phyloP scores from a whole-genome alignment of 2,329 filamentous ascomycete genomes.

The Phyllosticta citribraziliensis region DNA sequence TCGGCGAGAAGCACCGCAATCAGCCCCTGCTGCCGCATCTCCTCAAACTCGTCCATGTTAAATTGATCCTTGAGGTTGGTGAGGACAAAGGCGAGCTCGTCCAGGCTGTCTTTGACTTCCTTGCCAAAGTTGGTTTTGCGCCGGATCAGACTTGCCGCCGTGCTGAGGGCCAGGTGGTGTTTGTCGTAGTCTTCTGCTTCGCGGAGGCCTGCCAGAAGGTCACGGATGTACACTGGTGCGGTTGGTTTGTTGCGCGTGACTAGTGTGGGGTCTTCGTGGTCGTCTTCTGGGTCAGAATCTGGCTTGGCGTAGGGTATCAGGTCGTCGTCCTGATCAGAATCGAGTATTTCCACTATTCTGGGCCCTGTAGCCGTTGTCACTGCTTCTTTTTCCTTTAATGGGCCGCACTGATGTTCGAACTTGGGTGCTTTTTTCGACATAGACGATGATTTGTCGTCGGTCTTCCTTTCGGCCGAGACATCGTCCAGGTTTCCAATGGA shows the following conservation, averaged over 20 bases:
- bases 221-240: slow-evolving; percentile 82
- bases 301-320: slow-evolving; percentile 74
- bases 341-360: slow-evolving; percentile 44
- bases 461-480: slow-evolving; percentile 1
- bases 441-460: slow-evolving; percentile 10
- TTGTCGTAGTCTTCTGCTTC: slow-evolving; percentile 78
- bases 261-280: slow-evolving; percentile 83
- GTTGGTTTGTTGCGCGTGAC: slow-evolving; percentile 73
- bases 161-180: slow-evolving; percentile 67
- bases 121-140: slow-evolving; percentile 82
- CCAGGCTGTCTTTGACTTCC: slow-evolving; percentile 74
- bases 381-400: neutral
- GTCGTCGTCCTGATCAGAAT: slow-evolving; percentile 48
- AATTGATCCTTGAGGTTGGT: slow-evolving; percentile 78
- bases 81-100: slow-evolving; percentile 68
- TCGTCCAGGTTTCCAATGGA: slow-evolving; percentile 37
- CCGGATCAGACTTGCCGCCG: slow-evolving; percentile 70
- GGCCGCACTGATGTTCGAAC: neutral
- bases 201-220: slow-evolving; percentile 67
- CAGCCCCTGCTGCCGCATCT: slow-evolving; percentile 68
- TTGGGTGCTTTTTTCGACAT: neutral
- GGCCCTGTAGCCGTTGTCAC: slow-evolving; percentile 22
- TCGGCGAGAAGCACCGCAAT: slow-evolving; percentile 70
- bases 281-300: slow-evolving; percentile 80
- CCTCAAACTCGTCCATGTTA: slow-evolving; percentile 67